phyloP scores from a whole-genome alignment of 2,329 filamentous ascomycete species.

The Venturia pyrina region DNA sequence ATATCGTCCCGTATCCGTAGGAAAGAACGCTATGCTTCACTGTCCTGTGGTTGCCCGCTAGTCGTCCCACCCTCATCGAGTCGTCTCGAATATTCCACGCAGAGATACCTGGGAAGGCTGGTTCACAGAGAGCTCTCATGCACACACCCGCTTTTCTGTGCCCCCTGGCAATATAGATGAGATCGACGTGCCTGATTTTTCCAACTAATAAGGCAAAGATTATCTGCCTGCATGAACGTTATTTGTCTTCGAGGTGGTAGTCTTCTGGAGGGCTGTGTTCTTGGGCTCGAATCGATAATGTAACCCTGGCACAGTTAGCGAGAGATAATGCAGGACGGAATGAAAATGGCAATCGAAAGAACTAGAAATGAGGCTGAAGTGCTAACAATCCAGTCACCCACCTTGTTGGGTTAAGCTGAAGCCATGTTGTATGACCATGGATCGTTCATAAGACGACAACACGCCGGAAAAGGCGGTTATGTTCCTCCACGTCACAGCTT shows the following conservation, averaged over 20 bases:
- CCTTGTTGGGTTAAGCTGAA: not conserved
- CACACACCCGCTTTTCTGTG: not conserved
- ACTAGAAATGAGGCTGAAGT: not conserved
- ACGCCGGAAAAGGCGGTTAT: not conserved
- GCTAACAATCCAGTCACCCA: not conserved
- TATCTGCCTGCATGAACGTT: not conserved
- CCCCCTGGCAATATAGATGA: not conserved
- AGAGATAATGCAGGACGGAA: not conserved
- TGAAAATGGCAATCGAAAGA: not conserved
- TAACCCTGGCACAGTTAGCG: not conserved
- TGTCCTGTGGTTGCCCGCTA: not conserved
- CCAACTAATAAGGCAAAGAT: not conserved
- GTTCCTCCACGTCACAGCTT: not conserved
- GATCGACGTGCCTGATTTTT: not conserved
- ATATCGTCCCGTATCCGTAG: not conserved
- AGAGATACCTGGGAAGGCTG: not conserved
- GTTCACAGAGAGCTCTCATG: not conserved
- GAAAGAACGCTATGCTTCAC: not conserved
- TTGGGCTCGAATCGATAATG: not conserved
- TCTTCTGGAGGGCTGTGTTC: not conserved
- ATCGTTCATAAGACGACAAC: not conserved
- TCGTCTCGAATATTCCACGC: not conserved
- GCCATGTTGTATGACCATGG: not conserved
- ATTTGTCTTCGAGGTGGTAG: not conserved
- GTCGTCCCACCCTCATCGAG: not conserved